Evolutionary conservation across 2,329 filamentous ascomycete species (phyloP).

Genomic region (Aspergillus fumigatus): DNA sequence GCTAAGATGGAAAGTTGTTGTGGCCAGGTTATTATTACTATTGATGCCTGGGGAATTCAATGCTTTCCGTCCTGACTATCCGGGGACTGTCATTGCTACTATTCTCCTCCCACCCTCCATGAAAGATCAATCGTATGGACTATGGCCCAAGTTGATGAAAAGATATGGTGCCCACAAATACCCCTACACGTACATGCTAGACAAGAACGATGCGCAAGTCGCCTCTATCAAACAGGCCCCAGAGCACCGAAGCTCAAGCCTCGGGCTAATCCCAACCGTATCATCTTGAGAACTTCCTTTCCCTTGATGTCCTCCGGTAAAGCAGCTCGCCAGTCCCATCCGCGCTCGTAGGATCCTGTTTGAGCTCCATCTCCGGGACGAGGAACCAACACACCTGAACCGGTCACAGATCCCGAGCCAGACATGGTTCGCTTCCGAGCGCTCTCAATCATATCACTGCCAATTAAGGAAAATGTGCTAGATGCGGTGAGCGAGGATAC

Average conservation of each 20-base stretch:
- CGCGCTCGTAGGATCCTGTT: slow-evolving; percentile 45
- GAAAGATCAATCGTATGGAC: neutral
- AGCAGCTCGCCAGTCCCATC: slow-evolving; percentile 68
- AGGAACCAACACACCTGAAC: slow-evolving; percentile 48
- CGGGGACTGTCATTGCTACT: neutral
- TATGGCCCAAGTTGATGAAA: neutral
- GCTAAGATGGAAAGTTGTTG: neutral
- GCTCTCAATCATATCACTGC: slow-evolving; percentile 64
- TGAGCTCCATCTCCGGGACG: slow-evolving; percentile 17
- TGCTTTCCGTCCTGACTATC: neutral
- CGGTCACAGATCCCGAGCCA: slow-evolving; percentile 47
- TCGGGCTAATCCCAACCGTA: slow-evolving; percentile 69
- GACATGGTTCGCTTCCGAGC: slow-evolving; percentile 32
- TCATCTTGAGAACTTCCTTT: slow-evolving; percentile 64
- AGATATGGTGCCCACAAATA: neutral
- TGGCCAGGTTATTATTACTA: neutral
- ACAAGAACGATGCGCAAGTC: neutral
- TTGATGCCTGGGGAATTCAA: neutral
- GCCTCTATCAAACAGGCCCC: slow-evolving; percentile 17
- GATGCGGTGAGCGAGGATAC: slow-evolving; percentile 51
- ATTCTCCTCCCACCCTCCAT: neutral
- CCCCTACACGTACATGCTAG: neutral
- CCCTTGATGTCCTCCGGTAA: slow-evolving; percentile 57
- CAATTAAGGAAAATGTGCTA: slow-evolving; percentile 65
- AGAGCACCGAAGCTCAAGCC: slow-evolving; percentile 54